phyloP scores from a whole-genome alignment of 306 rosid genomes.

The Pyrus bretschneideri region DNA sequence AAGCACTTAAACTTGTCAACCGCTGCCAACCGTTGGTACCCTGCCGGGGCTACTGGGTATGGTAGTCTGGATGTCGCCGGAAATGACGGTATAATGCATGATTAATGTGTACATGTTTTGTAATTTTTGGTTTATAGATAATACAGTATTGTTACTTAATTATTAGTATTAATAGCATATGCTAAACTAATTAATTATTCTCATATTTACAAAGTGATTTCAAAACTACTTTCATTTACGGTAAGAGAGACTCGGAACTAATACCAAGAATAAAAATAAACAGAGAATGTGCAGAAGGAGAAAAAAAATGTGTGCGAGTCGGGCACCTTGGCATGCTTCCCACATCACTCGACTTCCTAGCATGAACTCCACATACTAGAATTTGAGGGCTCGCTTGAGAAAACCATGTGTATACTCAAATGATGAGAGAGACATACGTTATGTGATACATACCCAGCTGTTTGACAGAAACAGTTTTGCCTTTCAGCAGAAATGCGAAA shows the following conservation, averaged over 20 bases:
- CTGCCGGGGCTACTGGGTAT: slow-evolving; percentile 44
- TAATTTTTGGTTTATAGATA: neutral
- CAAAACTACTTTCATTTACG: too few species aligned
- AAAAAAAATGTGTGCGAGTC: neutral
- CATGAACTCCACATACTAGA: too few species aligned
- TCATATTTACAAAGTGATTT: too few species aligned
- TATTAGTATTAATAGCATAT: neutral
- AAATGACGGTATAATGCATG: slow-evolving; percentile 22
- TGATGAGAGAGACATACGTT: too few species aligned
- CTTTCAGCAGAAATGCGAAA: neutral
- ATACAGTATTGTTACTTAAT: neutral
- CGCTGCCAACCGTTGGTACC: slow-evolving; percentile 15
- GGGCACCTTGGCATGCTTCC: neutral
- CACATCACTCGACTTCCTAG: neutral
- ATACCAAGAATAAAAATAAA: neutral
- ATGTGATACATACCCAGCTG: too few species aligned
- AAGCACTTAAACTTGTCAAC: slow-evolving; percentile 23
- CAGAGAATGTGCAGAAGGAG: neutral
- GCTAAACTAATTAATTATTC: too few species aligned
- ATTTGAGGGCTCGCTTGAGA: too few species aligned
- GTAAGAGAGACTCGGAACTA: too few species aligned
- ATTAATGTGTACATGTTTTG: neutral
- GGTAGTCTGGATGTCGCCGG: slow-evolving; percentile 22
- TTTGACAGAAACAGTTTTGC: too few species aligned
- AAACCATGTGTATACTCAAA: too few species aligned